Conservation (phyloP, 2,329 filamentous ascomycete species). For the Dothideomycetidae sp. region DNA sequence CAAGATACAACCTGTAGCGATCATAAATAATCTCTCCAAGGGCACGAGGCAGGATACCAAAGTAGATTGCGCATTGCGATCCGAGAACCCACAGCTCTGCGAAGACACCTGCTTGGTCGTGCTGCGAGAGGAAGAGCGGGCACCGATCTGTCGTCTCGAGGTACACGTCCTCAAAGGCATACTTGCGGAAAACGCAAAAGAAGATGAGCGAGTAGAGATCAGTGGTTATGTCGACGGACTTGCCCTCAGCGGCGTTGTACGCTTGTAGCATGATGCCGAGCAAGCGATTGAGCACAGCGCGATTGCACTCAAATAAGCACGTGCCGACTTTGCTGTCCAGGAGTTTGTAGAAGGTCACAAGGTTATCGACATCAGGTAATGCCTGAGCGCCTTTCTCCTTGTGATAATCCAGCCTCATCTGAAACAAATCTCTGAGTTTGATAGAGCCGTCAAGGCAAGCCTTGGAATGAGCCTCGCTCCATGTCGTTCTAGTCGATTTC, state of each 20-base stretch:
- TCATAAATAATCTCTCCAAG: slow-evolving; percentile 13
- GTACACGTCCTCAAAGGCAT: slow-evolving; percentile 48
- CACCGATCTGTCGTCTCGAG: slow-evolving; percentile 48
- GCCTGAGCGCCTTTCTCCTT: slow-evolving; percentile 9
- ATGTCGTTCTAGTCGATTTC: slow-evolving; percentile 7
- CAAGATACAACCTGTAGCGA: slow-evolving; percentile 10
- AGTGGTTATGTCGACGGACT: slow-evolving; percentile 13
- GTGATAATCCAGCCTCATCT: slow-evolving; percentile 8
- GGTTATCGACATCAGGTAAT: slow-evolving; percentile 10
- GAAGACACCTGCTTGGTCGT: slow-evolving; percentile 50
- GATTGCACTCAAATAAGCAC: slow-evolving; percentile 23
- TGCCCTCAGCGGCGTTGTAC: slow-evolving; percentile 12
- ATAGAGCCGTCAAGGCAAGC: slow-evolving; percentile 11
- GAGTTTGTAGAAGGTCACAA: slow-evolving; percentile 10
- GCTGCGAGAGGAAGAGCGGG: slow-evolving; percentile 45
- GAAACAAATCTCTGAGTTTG: slow-evolving; percentile 5
- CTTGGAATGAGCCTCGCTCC: slow-evolving; percentile 10
- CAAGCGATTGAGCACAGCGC: slow-evolving; percentile 10
- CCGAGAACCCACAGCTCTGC: slow-evolving; percentile 49
- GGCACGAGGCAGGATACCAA: slow-evolving; percentile 32
- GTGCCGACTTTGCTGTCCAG: slow-evolving; percentile 11
- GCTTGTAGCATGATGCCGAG: slow-evolving; percentile 9
- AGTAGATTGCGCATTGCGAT: slow-evolving; percentile 48
- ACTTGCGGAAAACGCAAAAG: slow-evolving; percentile 42
- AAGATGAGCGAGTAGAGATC: slow-evolving; percentile 44